These are phyloP conservation scores for Boletellus ananiceps DNA, from an alignment of 768 basidiomycete genomes.

Conservation along the genomic window DNA sequence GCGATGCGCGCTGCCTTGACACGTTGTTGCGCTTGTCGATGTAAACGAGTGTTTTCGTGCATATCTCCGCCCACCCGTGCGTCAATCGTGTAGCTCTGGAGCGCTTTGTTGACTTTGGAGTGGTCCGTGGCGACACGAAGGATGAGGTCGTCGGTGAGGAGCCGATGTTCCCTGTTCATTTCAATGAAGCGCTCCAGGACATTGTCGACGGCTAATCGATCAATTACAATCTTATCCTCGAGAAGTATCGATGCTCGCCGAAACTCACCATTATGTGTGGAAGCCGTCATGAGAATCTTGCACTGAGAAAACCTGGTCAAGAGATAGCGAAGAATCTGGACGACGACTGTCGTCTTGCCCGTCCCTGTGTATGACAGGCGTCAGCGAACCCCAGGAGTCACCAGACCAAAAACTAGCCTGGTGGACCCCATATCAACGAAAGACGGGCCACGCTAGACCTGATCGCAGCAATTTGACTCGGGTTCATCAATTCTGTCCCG, in stretches of 20 bases:
- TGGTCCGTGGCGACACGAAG: conserved; percentile 65
- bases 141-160: conserved; percentile 55
- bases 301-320: conserved; percentile 29
- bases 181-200: conserved; percentile 59
- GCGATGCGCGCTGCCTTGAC: conserved; percentile 53
- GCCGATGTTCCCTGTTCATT: conserved; percentile 38
- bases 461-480: conserved; percentile 52
- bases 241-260: no score
- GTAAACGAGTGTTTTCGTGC: conserved; percentile 52
- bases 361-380: conserved; percentile 42
- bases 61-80: conserved; percentile 56
- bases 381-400: neutral
- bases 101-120: conserved; percentile 52
- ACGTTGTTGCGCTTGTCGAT: conserved; percentile 56
- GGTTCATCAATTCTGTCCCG: conserved; percentile 38
- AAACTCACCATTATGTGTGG: conserved; percentile 57
- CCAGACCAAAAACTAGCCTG: conserved; percentile 35
- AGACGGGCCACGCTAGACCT: conserved; percentile 40
- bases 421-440: conserved; percentile 67
- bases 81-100: conserved; percentile 60
- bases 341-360: conserved; percentile 67
- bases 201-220: conserved; percentile 59
- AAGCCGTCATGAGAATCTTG: conserved; percentile 66
- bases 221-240: neutral
- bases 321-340: conserved; percentile 50